Conservation (phyloP, 2,329 filamentous ascomycete genomes). For the Sporothrix sp. region DNA sequence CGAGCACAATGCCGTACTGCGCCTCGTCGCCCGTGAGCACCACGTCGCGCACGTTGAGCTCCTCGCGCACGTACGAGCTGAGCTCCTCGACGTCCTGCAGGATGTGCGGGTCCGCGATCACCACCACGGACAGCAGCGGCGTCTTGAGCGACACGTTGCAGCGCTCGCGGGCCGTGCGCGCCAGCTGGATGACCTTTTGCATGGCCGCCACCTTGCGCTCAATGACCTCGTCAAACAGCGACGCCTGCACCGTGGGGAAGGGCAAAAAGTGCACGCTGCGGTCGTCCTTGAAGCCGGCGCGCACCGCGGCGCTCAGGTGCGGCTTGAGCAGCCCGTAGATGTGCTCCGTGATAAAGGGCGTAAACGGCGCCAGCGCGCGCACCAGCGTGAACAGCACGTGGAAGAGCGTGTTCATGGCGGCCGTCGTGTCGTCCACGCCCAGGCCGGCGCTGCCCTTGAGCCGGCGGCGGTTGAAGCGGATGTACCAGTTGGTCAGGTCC, state of each 20-base stretch:
- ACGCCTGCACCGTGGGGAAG: slow-evolving; percentile 80
- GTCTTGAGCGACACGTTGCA: slow-evolving; percentile 80
- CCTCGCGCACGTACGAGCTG: slow-evolving; percentile 80
- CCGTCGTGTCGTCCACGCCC: slow-evolving; percentile 73
- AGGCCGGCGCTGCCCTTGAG: slow-evolving; percentile 83
- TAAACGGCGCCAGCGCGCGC: slow-evolving; percentile 84
- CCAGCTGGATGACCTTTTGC: slow-evolving; percentile 92
- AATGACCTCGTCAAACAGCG: slow-evolving; percentile 77
- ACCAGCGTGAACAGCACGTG: slow-evolving; percentile 86
- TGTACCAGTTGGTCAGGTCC: slow-evolving; percentile 87
- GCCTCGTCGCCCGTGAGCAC: slow-evolving; percentile 78
- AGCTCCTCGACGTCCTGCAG: slow-evolving; percentile 79
- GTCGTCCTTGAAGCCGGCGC: slow-evolving; percentile 53
- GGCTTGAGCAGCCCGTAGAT: slow-evolving; percentile 80
- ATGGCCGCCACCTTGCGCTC: slow-evolving; percentile 82
- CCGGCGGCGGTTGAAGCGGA: slow-evolving; percentile 83
- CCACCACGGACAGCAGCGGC: slow-evolving; percentile 78
- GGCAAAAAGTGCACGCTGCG: slow-evolving; percentile 87
- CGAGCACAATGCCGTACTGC: slow-evolving; percentile 87
- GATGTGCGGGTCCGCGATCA: slow-evolving; percentile 79
- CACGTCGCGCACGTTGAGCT: slow-evolving; percentile 82
- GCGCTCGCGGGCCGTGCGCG: slow-evolving; percentile 75
- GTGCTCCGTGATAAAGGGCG: slow-evolving; percentile 87
- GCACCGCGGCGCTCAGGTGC: slow-evolving; percentile 63
- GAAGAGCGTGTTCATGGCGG: slow-evolving; percentile 88